Percentiles rank a stretch among this genome's conserved stretches.
Evolutionary conservation across 1,284 basidiomycete species (phyloP).

Genomic region (Nidula niveotomentosa): DNA sequence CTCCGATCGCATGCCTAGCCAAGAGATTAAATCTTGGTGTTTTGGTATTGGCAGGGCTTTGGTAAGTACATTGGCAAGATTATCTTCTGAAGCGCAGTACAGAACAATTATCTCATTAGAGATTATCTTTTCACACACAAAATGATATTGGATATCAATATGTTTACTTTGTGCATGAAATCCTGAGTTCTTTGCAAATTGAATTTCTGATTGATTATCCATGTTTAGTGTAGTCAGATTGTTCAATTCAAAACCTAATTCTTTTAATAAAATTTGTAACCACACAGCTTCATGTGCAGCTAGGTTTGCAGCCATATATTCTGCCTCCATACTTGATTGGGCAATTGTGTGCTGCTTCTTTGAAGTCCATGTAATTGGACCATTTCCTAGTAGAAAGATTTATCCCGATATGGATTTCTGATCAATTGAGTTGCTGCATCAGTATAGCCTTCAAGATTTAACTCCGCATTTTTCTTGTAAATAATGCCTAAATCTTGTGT

Average conservation of each 20-base stretch:
- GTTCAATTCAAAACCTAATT: too few relatives aligned
- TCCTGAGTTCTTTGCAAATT: background rate
- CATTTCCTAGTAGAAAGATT: background rate
- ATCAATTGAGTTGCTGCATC: too few relatives aligned
- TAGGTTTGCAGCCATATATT: background rate
- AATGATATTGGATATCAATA: background rate
- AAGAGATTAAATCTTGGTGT: background rate
- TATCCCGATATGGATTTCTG: background rate
- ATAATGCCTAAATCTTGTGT: too few relatives aligned
- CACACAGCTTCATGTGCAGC: background rate
- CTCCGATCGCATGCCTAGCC: background rate
- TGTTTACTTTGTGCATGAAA: background rate
- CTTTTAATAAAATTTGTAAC: too few relatives aligned
- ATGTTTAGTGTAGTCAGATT: background rate
- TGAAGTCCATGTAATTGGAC: background rate
- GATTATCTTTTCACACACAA: background rate
- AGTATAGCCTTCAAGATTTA: too few relatives aligned
- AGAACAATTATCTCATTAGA: background rate
- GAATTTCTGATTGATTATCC: background rate
- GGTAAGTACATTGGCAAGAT: background rate
- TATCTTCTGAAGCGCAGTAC: background rate
- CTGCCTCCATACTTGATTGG: background rate
- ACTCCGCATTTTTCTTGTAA: too few relatives aligned
- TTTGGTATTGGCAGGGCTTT: background rate
- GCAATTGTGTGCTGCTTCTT: background rate